Percentiles rank a stretch among this genome's conserved stretches.
These are phyloP conservation scores for Sicyos baderoa DNA, from an alignment of 306 rosid genomes.

Conservation along the genomic window DNA sequence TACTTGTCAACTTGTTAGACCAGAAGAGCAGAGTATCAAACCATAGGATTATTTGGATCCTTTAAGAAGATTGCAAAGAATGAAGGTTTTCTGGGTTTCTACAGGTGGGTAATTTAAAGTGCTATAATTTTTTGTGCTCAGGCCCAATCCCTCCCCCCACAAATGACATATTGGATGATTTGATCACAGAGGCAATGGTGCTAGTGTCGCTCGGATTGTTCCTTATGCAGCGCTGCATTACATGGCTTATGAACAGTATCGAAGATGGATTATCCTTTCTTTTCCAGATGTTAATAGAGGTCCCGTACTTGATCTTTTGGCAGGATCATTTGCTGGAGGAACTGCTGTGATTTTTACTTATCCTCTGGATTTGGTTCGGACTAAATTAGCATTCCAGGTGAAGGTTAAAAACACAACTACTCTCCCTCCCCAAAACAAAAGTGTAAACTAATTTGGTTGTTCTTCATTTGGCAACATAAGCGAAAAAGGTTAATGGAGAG, in stretches of 20 bases:
- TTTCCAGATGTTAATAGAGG: slow-evolving; percentile 67
- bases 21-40: slow-evolving; percentile 64
- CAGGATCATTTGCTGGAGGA: slow-evolving; percentile 93
- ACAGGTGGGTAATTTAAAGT: slow-evolving; percentile 40
- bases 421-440: not conserved
- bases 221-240: slow-evolving; percentile 91
- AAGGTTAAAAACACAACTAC: not conserved
- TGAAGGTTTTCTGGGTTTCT: slow-evolving; percentile 76
- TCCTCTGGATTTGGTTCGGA: slow-evolving; percentile 85
- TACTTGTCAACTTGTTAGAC: slow-evolving; percentile 42
- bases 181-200: slow-evolving; percentile 82
- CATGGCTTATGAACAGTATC: slow-evolving; percentile 85
- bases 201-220: slow-evolving; percentile 91
- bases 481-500: not conserved
- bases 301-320: slow-evolving; percentile 85
- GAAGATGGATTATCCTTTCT: slow-evolving; percentile 68
- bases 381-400: slow-evolving; percentile 94
- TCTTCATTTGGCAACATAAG: not conserved
- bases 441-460: not conserved
- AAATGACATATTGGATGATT: slow-evolving; percentile 15
- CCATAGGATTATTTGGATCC: slow-evolving; percentile 60
- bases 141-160: not conserved
- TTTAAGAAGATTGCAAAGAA: slow-evolving; percentile 53
- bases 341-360: slow-evolving; percentile 85
- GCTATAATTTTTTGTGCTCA: slow-evolving; percentile 5